These are phyloP conservation scores for Phaseolus lunatus DNA, from an alignment of 306 rosid species.

Conservation along the genomic window DNA sequence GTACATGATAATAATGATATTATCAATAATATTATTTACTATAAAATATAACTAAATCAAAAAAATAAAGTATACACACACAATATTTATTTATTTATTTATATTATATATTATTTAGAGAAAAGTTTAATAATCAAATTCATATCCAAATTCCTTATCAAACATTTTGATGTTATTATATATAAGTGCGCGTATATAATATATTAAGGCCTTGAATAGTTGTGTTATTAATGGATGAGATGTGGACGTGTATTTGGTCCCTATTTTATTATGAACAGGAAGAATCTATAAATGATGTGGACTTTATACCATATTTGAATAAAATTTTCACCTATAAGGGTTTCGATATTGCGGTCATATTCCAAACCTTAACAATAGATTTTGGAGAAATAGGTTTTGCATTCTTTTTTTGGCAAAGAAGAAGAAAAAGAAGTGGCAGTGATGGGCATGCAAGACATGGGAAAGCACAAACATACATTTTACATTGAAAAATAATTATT, in stretches of 20 bases:
- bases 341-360: slow-evolving; percentile 32
- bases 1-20: too few relatives aligned
- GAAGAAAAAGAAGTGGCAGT: background rate
- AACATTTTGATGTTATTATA: too few relatives aligned
- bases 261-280: background rate
- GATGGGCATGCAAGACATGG: background rate
- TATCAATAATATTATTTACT: too few relatives aligned
- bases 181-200: too few relatives aligned
- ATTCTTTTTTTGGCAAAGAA: slow-evolving; percentile 24
- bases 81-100: too few relatives aligned
- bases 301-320: slow-evolving; percentile 38
- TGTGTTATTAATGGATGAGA: slow-evolving; percentile 14
- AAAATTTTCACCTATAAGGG: slow-evolving; percentile 21
- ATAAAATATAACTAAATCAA: too few relatives aligned
- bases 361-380: slow-evolving; percentile 3
- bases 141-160: too few relatives aligned
- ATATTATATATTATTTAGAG: too few relatives aligned
- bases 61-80: too few relatives aligned
- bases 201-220: background rate
- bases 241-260: background rate
- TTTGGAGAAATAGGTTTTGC: slow-evolving; percentile 17
- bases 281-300: slow-evolving; percentile 24
- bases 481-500: slow-evolving; percentile 9
- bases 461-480: background rate
- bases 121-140: too few relatives aligned